Evolutionary conservation across 2,329 filamentous ascomycete genomes (phyloP).

Genomic region (Colletotrichum costaricense): DNA sequence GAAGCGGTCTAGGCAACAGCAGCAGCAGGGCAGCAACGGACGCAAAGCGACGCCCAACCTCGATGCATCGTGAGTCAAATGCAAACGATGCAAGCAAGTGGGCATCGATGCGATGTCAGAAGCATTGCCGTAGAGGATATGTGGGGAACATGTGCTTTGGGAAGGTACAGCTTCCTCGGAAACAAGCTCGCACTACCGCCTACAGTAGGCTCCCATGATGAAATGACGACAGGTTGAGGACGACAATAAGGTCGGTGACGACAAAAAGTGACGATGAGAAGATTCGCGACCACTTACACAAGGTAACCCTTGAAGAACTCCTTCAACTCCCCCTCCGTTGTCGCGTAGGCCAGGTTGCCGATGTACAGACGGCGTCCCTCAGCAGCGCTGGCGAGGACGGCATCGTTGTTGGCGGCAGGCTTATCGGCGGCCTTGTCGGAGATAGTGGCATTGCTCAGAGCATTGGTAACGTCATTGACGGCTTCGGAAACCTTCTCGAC

Average conservation of each 20-base stretch:
- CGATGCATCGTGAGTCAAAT: neutral
- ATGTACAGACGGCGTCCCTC: constrained; percentile 99
- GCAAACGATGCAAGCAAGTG: neutral
- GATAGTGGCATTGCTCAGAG: constrained; percentile 80
- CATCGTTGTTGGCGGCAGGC: constrained; percentile 78
- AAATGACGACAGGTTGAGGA: neutral
- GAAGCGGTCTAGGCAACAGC: constrained; percentile 24
- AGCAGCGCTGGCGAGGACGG: constrained; percentile 95
- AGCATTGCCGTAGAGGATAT: neutral
- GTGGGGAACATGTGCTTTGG: neutral
- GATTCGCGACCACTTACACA: constrained; percentile 78
- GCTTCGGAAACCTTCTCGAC: constrained; percentile 76
- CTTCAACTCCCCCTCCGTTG: constrained; percentile 99
- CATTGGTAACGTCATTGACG: constrained; percentile 82
- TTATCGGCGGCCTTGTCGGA: constrained; percentile 62
- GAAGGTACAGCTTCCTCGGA: neutral
- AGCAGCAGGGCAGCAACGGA: neutral
- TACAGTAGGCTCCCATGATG: constrained; percentile 2
- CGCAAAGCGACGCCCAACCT: neutral
- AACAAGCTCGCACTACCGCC: constrained; percentile 7
- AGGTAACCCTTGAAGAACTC: constrained; percentile 99
- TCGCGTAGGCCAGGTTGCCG: constrained; percentile 99
- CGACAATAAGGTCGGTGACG: neutral
- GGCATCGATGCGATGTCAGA: neutral
- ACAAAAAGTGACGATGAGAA: neutral